These are phyloP conservation scores for Furcasterigmium sp. DNA, from an alignment of 2,329 filamentous ascomycete species.

Conservation along the genomic window DNA sequence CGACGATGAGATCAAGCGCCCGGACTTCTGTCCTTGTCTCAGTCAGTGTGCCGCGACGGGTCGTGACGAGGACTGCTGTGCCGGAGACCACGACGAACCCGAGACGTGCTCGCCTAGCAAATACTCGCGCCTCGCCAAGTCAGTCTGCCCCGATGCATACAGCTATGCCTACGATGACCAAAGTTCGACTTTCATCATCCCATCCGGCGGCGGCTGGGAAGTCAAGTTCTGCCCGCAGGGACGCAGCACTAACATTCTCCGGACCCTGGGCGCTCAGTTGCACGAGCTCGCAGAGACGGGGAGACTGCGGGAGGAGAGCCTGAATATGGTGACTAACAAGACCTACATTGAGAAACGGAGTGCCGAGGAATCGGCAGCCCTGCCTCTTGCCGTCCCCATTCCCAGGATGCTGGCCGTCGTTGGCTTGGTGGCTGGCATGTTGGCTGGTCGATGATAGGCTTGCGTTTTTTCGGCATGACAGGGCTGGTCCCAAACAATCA, in stretches of 20 bases:
- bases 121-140: constrained; percentile 67
- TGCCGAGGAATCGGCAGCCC: constrained; percentile 8
- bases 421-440: background rate
- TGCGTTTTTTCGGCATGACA: constrained; percentile 1
- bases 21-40: constrained; percentile 71
- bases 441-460: constrained; percentile 1
- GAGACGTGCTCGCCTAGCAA: constrained; percentile 59
- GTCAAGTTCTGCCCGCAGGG: constrained; percentile 70
- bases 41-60: constrained; percentile 70
- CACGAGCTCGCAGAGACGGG: constrained; percentile 38
- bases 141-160: constrained; percentile 78
- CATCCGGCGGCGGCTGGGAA: constrained; percentile 69
- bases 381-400: background rate
- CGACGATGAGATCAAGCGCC: constrained; percentile 65
- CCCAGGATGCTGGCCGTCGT: constrained; percentile 4
- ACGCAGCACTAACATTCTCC: constrained; percentile 54
- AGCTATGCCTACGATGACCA: constrained; percentile 64
- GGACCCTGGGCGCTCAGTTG: constrained; percentile 44
- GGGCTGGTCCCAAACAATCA: constrained; percentile 9
- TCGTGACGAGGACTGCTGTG: constrained; percentile 67
- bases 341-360: constrained; percentile 13
- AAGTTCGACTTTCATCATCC: constrained; percentile 56
- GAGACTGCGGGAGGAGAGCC: constrained; percentile 24
- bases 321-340: constrained; percentile 11
- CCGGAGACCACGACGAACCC: constrained; percentile 60